These are phyloP conservation scores for Dactylis glomerata DNA, from an alignment of 176 grass and related monocot species.

Conservation along the genomic window DNA sequence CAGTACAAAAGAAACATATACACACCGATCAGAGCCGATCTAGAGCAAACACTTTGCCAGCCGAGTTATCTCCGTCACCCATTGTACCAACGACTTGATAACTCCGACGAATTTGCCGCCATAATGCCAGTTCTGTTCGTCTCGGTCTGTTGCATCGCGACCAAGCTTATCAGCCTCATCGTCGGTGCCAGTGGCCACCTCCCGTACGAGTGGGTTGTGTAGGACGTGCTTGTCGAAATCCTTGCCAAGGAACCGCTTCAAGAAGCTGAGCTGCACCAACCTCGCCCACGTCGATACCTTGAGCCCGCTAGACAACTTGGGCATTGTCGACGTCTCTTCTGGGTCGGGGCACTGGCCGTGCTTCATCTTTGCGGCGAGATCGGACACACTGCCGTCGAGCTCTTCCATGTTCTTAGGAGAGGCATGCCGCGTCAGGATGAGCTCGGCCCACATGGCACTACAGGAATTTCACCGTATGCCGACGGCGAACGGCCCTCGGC, in stretches of 20 bases:
- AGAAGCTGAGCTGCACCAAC: conserved; percentile 20
- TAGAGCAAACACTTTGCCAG: too few species aligned
- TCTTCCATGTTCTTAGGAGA: conserved; percentile 5
- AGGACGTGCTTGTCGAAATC: conserved; percentile 21
- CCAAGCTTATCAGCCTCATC: background rate
- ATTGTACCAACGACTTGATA: background rate
- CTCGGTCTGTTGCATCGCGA: background rate
- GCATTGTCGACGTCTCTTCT: background rate
- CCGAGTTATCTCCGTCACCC: background rate
- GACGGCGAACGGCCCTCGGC: too few species aligned
- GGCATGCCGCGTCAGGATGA: background rate
- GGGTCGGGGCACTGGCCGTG: background rate
- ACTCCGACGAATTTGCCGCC: background rate
- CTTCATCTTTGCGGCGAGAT: background rate
- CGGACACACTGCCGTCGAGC: background rate
- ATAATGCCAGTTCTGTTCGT: background rate
- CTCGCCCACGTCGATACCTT: conserved; percentile 13
- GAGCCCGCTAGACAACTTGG: background rate
- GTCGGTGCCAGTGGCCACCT: background rate
- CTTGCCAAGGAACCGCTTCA: conserved; percentile 21
- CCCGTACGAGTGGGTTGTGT: background rate
- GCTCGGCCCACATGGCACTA: conserved; percentile 30
- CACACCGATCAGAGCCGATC: too few species aligned
- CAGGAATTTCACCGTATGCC: too few species aligned
- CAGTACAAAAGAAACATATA: too few species aligned